Conservation (phyloP, 176 grass and related monocot species). For the bread wheat (Triticum aestivum) region DNA sequence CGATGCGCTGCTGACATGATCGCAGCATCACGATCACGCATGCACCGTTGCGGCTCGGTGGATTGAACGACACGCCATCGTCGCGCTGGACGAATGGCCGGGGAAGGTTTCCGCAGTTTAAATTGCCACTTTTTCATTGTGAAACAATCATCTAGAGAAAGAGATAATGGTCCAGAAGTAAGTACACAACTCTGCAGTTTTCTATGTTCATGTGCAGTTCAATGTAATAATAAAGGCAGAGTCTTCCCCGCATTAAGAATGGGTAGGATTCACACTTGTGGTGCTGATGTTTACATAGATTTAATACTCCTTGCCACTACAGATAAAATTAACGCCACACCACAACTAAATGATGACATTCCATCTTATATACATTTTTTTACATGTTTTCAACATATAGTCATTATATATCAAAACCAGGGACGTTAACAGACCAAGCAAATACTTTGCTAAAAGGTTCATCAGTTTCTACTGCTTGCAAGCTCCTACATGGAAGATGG, state of each 20-base stretch:
- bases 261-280: background rate
- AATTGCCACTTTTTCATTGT: background rate
- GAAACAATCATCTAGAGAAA: background rate
- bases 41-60: background rate
- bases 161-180: background rate
- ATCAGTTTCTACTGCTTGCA: background rate
- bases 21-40: background rate
- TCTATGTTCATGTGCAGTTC: background rate
- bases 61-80: background rate
- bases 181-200: background rate
- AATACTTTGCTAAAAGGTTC: background rate
- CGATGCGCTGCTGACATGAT: background rate
- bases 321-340: background rate
- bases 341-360: background rate
- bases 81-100: background rate
- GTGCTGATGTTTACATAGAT: background rate
- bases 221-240: background rate
- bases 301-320: background rate
- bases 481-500: background rate
- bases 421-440: background rate
- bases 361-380: background rate
- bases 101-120: background rate
- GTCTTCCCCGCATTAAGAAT: background rate
- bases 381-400: background rate
- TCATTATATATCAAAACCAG: background rate